Conservation (phyloP, 768 basidiomycete species). For the Phanerodontia chrysosporium region DNA sequence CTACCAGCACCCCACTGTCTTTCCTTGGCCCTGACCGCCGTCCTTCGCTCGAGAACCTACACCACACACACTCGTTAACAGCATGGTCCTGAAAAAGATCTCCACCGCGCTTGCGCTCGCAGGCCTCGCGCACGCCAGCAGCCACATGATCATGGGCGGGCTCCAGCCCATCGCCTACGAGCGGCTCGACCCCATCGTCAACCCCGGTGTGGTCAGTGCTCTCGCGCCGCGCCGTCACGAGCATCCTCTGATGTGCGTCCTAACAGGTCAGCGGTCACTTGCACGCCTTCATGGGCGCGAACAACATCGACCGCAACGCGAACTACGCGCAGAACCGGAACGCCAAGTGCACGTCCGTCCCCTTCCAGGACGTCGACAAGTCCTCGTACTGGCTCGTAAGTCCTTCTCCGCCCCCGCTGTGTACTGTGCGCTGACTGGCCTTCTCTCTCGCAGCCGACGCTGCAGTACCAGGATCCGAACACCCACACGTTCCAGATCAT, state of each 20-base stretch:
- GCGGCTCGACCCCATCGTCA: conserved; percentile 16
- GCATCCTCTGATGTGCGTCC: not conserved
- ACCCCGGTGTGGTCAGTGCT: conserved; percentile 9
- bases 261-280: conserved; percentile 11
- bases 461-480: conserved; percentile 18
- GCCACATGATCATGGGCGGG: conserved; percentile 14
- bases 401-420: conserved; percentile 8
- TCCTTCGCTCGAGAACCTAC: conserved; percentile 4
- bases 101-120: conserved; percentile 7
- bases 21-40: conserved; percentile 5
- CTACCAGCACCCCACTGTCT: conserved; percentile 5
- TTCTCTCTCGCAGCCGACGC: conserved; percentile 11
- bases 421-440: not conserved
- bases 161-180: conserved; percentile 9
- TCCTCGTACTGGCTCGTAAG: conserved; percentile 24
- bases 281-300: conserved; percentile 13
- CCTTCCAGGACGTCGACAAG: conserved; percentile 18
- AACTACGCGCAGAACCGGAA: conserved; percentile 5
- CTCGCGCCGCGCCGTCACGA: not conserved
- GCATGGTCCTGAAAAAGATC: conserved; percentile 6
- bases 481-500: conserved; percentile 15
- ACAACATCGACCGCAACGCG: conserved; percentile 9
- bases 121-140: conserved; percentile 6
- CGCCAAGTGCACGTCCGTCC: conserved; percentile 9
- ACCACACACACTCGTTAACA: not conserved